Evolutionary conservation across 164 flowering plant species (phyloP), one percentile per base, ranked within the genome.

Genomic region (Berberis vulgaris): DNA sequence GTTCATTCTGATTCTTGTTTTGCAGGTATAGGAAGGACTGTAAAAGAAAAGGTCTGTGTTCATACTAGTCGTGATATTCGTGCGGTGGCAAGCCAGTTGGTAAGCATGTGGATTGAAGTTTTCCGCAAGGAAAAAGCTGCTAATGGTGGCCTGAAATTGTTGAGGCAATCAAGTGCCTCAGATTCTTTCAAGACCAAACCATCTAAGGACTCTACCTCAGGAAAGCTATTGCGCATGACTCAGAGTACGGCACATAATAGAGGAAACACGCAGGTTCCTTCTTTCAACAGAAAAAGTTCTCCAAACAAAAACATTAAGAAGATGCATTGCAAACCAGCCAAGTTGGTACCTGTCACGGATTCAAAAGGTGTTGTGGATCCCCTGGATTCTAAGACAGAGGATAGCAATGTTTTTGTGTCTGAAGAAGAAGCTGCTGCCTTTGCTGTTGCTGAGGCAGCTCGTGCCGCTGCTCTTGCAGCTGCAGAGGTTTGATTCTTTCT

Each of bases 31-130:
- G 99, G 99, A 59, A 95, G 79, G 76, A 95, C 99, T 39, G 86
- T 95, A 12, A 95, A 83, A 74, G 97, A 95, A 73, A 95, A 89
- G 71, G 99, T 95, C 44, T 89, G 97, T 77, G 90, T 89, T 6
- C 99, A 95, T 72, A 95, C 97, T 41, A 95, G 99, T 77, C 97
- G 99, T 79, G 99, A 95, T 73, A 95, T 95, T 65, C 96, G 99
- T 54, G 91, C 97, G 59, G 86, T 91, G 50, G 99, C 99, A 64
- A 89, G 97, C 75, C 99, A 95, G 74, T 76, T 95, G 70, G 97
- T 91, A 62, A 84, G 69, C 58, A 80, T 95, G 74, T 95, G 99
- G 99, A 78, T 95, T 69, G 92, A 89, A 77, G 83, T 95, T 61
- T 95, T 91, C 69, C 93, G 99, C 44, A 91, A 83, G 83, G 92